A percentile compares a stretch with the other conserved stretches of the same genome.
Conservation (phyloP, 2,329 filamentous ascomycete species). For the Colletotrichum chlorophyti region DNA sequence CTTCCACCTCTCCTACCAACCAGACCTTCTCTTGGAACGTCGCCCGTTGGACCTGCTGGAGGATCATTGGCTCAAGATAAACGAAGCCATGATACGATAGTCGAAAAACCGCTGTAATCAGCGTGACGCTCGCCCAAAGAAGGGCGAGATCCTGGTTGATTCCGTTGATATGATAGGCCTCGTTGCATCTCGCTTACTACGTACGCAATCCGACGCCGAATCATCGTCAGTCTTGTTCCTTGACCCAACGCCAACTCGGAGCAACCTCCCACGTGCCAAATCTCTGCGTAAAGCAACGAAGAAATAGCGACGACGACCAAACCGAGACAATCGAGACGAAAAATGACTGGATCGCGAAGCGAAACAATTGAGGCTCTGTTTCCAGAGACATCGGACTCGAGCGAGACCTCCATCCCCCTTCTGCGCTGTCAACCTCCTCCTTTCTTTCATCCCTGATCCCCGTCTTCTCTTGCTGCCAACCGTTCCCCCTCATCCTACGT, state of each 20-base stretch:
- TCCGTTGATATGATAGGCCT: not conserved
- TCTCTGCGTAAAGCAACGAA: too few species aligned
- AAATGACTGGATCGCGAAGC: not conserved
- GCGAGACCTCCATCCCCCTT: not conserved
- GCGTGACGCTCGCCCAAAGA: not conserved
- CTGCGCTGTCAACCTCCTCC: too few species aligned
- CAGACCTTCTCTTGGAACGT: not conserved
- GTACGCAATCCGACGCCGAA: not conserved
- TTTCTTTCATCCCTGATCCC: not conserved
- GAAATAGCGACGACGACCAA: not conserved
- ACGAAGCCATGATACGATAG: slow-evolving; percentile 4
- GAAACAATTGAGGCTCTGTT: not conserved
- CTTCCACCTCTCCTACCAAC: not conserved
- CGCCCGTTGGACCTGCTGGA: not conserved
- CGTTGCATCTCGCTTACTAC: not conserved
- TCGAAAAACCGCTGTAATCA: too few species aligned
- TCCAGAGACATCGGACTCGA: not conserved
- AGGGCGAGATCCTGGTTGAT: not conserved
- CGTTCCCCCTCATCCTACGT: not conserved
- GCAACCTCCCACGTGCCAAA: not conserved
- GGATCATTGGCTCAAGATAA: slow-evolving; percentile 8
- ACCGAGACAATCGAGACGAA: too few species aligned
- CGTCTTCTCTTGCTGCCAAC: not conserved
- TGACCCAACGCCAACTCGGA: not conserved
- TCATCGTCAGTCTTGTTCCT: not conserved